Evolutionary conservation across 1,139 yeast genomes (phyloP).

Genomic region (Saccharomycopsis hybrid): DNA sequence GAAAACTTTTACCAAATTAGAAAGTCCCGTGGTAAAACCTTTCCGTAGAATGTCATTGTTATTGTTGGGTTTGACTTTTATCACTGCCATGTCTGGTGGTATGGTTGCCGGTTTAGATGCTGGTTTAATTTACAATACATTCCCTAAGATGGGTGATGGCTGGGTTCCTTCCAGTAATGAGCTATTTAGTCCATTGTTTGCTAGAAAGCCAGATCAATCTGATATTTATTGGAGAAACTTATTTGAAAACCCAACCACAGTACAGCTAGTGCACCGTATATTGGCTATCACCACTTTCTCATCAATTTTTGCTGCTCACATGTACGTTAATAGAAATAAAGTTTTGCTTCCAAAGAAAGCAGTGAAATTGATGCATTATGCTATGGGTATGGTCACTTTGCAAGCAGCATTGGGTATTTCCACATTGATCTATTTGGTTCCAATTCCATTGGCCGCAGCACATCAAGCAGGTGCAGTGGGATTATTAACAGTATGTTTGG

Average conservation of each 20-base stretch:
- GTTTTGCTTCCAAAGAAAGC: conserved; percentile 58
- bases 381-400: conserved; percentile 74
- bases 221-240: conserved; percentile 89
- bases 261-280: conserved; percentile 84
- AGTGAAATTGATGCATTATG: conserved; percentile 50
- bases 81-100: conserved; percentile 95
- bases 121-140: conserved; percentile 89
- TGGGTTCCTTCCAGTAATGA: conserved; percentile 68
- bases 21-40: conserved; percentile 50
- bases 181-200: conserved; percentile 66
- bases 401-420: conserved; percentile 85
- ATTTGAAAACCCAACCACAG: conserved; percentile 96
- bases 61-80: conserved; percentile 61
- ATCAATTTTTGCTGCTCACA: conserved; percentile 58
- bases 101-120: conserved; percentile 98
- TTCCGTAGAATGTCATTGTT: conserved; percentile 51
- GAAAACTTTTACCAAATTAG: conserved; percentile 44
- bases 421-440: conserved; percentile 83
- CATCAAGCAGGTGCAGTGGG: conserved; percentile 98
- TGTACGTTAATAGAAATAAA: conserved; percentile 53
- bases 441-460: conserved; percentile 86
- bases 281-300: conserved; percentile 79
- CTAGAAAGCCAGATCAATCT: conserved; percentile 59
- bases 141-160: conserved; percentile 81
- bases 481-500: conserved; percentile 68